These are phyloP conservation scores for Aspergillus puulaauensis DNA, from an alignment of 2,329 filamentous ascomycete species.

Conservation along the genomic window DNA sequence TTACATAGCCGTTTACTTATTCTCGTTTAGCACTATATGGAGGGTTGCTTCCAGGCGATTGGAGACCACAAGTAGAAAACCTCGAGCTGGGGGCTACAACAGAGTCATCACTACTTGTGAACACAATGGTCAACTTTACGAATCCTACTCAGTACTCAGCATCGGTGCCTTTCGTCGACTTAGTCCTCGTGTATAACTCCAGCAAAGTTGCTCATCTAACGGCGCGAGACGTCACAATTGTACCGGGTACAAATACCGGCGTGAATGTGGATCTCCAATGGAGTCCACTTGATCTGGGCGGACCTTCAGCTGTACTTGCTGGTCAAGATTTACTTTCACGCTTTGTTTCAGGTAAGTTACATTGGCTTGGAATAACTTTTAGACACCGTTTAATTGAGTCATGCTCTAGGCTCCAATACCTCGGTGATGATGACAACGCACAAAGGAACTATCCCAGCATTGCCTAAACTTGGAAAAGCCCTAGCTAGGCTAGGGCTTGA, in stretches of 20 bases:
- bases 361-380: not conserved
- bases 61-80: slow-evolving; percentile 67
- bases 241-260: slow-evolving; percentile 69
- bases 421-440: slow-evolving; percentile 74
- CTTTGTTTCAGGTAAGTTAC: slow-evolving; percentile 71
- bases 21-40: slow-evolving; percentile 57
- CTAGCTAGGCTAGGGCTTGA: slow-evolving; percentile 71
- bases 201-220: slow-evolving; percentile 74
- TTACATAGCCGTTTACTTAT: slow-evolving; percentile 27
- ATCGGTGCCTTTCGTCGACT: slow-evolving; percentile 73
- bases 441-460: slow-evolving; percentile 67
- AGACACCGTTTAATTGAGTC: slow-evolving; percentile 10
- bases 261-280: slow-evolving; percentile 69
- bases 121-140: slow-evolving; percentile 75
- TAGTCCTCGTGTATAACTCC: slow-evolving; percentile 72
- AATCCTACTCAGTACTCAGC: slow-evolving; percentile 90
- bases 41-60: slow-evolving; percentile 46
- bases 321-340: slow-evolving; percentile 76
- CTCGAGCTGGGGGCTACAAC: slow-evolving; percentile 73
- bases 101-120: slow-evolving; percentile 66
- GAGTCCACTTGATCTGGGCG: slow-evolving; percentile 66
- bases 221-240: slow-evolving; percentile 62
- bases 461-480: slow-evolving; percentile 70
- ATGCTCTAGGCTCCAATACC: slow-evolving; percentile 67
- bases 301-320: slow-evolving; percentile 58